phyloP scores from a whole-genome alignment of 2,329 filamentous ascomycete species.

The Diaporthe vaccinii region DNA sequence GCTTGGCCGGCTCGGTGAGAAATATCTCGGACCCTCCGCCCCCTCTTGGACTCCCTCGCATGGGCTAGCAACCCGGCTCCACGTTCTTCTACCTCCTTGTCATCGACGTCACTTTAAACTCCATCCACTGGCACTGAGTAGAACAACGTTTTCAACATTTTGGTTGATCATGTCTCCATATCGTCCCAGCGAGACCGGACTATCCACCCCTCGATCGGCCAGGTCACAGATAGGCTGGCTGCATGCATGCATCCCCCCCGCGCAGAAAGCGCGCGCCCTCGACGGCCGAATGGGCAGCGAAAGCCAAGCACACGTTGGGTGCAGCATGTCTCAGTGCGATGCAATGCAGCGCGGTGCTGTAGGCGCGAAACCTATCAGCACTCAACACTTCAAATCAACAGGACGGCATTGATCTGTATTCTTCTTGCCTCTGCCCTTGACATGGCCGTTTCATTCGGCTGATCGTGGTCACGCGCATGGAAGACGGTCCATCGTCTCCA shows the following conservation, averaged over 20 bases:
- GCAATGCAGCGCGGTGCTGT: constrained; percentile 4
- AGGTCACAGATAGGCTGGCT: background rate
- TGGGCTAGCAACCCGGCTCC: background rate
- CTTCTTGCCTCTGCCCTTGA: background rate
- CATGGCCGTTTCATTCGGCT: background rate
- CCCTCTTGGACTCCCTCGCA: constrained; percentile 9
- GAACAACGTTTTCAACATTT: background rate
- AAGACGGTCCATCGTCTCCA: background rate
- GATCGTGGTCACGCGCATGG: constrained; percentile 2
- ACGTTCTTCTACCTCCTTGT: background rate
- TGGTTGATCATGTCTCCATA: background rate
- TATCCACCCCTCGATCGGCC: constrained; percentile 3
- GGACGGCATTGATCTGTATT: background rate
- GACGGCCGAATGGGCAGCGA: background rate
- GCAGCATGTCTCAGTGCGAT: constrained; percentile 23
- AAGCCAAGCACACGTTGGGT: constrained; percentile 10
- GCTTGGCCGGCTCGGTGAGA: constrained; percentile 22
- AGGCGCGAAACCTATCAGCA: background rate
- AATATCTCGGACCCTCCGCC: constrained; percentile 27
- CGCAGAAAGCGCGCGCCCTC: background rate
- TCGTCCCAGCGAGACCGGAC: constrained; percentile 15
- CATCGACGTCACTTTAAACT: constrained; percentile 3
- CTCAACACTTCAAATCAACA: background rate
- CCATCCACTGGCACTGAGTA: background rate
- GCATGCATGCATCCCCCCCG: constrained; percentile 5